Percentiles rank a stretch among this genome's conserved stretches.
phyloP scores from a whole-genome alignment of 139 green algal genomes.

The Zygnema circumcarinatum region DNA sequence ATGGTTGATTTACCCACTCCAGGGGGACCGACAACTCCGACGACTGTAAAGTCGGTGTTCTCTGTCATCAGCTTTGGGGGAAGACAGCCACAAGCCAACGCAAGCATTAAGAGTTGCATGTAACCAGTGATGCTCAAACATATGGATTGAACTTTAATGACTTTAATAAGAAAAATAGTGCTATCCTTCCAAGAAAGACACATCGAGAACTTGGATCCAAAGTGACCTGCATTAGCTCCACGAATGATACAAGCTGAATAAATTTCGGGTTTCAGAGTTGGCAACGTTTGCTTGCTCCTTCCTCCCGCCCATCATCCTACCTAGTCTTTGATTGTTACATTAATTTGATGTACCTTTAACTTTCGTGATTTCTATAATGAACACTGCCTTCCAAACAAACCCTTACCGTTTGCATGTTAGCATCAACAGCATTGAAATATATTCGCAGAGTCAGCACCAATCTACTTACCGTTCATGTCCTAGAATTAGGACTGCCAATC shows the following conservation, averaged over 20 bases:
- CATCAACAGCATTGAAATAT: too few relatives aligned
- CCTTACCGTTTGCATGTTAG: not conserved
- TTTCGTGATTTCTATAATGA: too few relatives aligned
- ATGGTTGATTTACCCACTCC: constrained; percentile 41
- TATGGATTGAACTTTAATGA: not conserved
- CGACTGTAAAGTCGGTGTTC: constrained; percentile 41
- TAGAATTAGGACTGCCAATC: too few relatives aligned
- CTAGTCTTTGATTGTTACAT: too few relatives aligned
- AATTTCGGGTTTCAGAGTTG: too few relatives aligned
- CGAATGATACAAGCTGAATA: not conserved
- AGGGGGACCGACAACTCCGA: constrained; percentile 28
- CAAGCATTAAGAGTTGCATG: not conserved
- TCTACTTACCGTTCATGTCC: too few relatives aligned
- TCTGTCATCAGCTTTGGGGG: constrained; percentile 20
- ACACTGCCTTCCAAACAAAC: too few relatives aligned
- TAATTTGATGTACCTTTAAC: too few relatives aligned
- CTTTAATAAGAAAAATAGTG: not conserved
- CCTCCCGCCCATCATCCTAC: too few relatives aligned
- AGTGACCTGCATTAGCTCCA: not conserved
- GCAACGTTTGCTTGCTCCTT: too few relatives aligned
- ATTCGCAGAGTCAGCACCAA: too few relatives aligned
- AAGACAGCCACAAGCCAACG: not conserved
- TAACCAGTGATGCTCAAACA: not conserved
- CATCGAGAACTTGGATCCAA: not conserved
- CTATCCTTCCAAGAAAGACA: not conserved